Percentiles rank a stretch among this genome's conserved stretches.
phyloP scores from a whole-genome alignment of 805 yeast species.

The Cyberlindnera americana region DNA sequence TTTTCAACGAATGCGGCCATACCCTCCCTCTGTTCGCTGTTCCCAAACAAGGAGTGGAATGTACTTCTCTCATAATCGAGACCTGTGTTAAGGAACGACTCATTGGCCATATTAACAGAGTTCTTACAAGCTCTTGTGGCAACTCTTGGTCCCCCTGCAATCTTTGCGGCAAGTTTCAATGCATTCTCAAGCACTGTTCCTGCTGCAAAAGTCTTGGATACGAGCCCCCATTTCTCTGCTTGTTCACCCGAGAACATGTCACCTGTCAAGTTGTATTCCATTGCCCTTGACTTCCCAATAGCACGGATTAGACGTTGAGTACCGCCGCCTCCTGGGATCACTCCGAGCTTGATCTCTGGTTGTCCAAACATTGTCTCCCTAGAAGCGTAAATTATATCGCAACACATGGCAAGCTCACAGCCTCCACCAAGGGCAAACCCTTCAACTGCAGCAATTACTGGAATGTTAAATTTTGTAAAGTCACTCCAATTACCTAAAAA shows the following conservation, averaged over 20 bases:
- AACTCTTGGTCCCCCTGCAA: conserved; percentile 39
- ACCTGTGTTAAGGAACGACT: conserved; percentile 37
- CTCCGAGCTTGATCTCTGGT: conserved; percentile 52
- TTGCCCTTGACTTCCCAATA: conserved; percentile 47
- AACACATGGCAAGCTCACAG: conserved; percentile 51
- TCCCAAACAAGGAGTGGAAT: conserved; percentile 45
- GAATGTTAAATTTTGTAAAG: conserved; percentile 37
- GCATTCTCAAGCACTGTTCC: conserved; percentile 40
- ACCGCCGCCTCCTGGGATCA: conserved; percentile 52
- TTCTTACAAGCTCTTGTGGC: conserved; percentile 46
- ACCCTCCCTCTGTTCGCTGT: conserved; percentile 45
- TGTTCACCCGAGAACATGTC: conserved; percentile 39
- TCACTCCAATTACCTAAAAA: conserved; percentile 40
- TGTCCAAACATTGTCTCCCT: conserved; percentile 48
- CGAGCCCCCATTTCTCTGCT: conserved; percentile 48
- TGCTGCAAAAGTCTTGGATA: conserved; percentile 37
- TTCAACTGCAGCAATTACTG: conserved; percentile 52
- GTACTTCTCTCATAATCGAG: conserved; percentile 39
- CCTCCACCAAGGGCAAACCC: conserved; percentile 58
- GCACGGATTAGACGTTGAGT: conserved; percentile 47
- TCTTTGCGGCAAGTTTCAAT: conserved; percentile 39
- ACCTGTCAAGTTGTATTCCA: conserved; percentile 48
- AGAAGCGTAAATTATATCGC: conserved; percentile 48
- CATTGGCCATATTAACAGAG: conserved; percentile 38
- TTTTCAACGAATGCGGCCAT: conserved; percentile 49